These are phyloP conservation scores for Aspergillus nanangensis DNA, from an alignment of 495 filamentous ascomycete species.

Conservation along the genomic window DNA sequence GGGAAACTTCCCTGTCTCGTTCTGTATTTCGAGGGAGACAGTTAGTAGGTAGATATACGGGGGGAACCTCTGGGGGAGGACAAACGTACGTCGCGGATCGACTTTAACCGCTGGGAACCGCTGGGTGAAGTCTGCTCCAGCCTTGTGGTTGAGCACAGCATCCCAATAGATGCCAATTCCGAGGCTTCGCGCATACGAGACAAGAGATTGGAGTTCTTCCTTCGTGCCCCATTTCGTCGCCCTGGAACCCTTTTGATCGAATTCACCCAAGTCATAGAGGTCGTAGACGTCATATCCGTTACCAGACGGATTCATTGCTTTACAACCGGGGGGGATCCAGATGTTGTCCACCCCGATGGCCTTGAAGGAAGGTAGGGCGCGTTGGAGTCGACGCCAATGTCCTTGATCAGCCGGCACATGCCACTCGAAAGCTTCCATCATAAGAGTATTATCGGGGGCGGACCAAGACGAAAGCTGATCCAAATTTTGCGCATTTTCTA, in stretches of 20 bases:
- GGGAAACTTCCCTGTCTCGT: conserved; percentile 51
- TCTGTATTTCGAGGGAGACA: conserved; percentile 25
- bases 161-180: conserved; percentile 66
- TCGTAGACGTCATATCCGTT: conserved; percentile 81
- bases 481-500: conserved; percentile 23
- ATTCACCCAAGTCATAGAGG: conserved; percentile 72
- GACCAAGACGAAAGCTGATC: conserved; percentile 32
- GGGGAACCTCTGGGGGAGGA: background rate
- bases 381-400: conserved; percentile 59
- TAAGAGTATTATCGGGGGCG: conserved; percentile 50
- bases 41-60: background rate
- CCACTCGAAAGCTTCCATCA: conserved; percentile 76
- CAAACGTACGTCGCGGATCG: conserved; percentile 42
- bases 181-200: conserved; percentile 42
- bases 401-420: conserved; percentile 59
- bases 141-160: conserved; percentile 74
- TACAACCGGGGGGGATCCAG: conserved; percentile 74
- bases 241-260: conserved; percentile 62
- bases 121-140: conserved; percentile 61
- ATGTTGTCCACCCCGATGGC: conserved; percentile 60
- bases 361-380: conserved; percentile 50
- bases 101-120: conserved; percentile 58
- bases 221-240: conserved; percentile 73
- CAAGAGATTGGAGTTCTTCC: conserved; percentile 54
- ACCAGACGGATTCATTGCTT: conserved; percentile 55